phyloP scores from a whole-genome alignment of 148 eudicot species.

The Vaccinium darrowii region DNA sequence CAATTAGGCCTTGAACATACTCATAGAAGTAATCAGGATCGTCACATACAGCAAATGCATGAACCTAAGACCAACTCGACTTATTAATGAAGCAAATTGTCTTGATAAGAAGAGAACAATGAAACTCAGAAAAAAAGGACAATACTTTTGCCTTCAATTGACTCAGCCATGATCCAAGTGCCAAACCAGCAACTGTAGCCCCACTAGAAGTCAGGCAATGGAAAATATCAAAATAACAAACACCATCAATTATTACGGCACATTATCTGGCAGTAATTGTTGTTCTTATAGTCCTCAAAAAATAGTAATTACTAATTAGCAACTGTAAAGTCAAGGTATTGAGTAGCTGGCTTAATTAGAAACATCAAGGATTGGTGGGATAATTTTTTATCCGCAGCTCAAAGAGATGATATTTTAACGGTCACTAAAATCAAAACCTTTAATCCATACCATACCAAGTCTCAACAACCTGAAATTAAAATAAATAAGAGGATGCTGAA shows the following conservation, averaged over 20 bases:
- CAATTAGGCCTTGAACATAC: conserved; percentile 62
- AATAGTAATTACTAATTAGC: neutral
- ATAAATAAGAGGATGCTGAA: neutral
- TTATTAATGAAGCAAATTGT: conserved; percentile 8
- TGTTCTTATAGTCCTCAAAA: neutral
- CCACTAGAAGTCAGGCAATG: conserved; percentile 58
- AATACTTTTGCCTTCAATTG: conserved; percentile 78
- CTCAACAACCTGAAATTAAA: neutral
- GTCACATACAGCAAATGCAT: conserved; percentile 86
- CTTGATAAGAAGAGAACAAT: conserved; percentile 11
- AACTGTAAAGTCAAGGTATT: neutral
- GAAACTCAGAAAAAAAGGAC: conserved; percentile 5
- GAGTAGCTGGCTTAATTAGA: neutral
- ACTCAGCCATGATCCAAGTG: conserved; percentile 79
- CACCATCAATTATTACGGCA: neutral
- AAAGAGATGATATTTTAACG: neutral
- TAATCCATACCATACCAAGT: neutral
- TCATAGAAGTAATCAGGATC: conserved; percentile 92
- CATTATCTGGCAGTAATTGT: neutral
- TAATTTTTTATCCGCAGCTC: neutral
- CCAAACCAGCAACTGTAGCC: conserved; percentile 87
- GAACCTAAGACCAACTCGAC: conserved; percentile 53
- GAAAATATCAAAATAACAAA: neutral
- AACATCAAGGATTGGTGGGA: neutral
- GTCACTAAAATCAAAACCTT: neutral